Percentiles rank a stretch among this genome's conserved stretches.
Evolutionary conservation across 129 eudicot genomes (phyloP).

Genomic region (Glebionis coronaria): DNA sequence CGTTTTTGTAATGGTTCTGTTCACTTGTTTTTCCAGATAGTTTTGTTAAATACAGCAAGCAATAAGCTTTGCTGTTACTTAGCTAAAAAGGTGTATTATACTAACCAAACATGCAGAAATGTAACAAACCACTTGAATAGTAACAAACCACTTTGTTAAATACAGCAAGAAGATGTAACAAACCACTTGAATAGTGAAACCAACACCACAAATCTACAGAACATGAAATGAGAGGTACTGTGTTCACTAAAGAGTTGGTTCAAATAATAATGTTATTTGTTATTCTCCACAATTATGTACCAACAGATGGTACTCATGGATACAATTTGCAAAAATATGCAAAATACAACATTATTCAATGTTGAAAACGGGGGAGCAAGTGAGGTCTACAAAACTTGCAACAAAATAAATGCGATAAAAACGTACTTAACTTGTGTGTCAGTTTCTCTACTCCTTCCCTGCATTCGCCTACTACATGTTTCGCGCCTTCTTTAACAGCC

Average conservation of each 20-base stretch:
- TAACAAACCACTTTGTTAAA: no score
- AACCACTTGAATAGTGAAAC: no score
- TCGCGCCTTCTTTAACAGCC: constrained; percentile 60
- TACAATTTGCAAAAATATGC: constrained; percentile 26
- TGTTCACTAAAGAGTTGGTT: no score
- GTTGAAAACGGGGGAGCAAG: neutral
- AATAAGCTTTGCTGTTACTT: no score
- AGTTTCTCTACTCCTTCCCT: constrained; percentile 78
- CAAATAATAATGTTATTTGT: constrained; percentile 3
- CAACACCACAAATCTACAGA: no score
- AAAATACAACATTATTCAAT: constrained; percentile 26
- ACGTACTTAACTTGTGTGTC: constrained; percentile 58
- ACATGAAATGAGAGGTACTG: no score
- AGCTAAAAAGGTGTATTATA: no score
- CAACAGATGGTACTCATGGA: constrained; percentile 15
- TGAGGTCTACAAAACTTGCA: constrained; percentile 28
- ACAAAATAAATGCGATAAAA: neutral
- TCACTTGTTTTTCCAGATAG: no score
- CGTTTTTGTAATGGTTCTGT: no score
- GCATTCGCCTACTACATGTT: constrained; percentile 73
- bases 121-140: no score
- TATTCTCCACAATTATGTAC: constrained; percentile 16
- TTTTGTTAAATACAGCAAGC: no score
- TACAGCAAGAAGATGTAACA: neutral
- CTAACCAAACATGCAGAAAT: no score